Conservation (phyloP, 345 rosid species). For the Syzygium aromaticum region DNA sequence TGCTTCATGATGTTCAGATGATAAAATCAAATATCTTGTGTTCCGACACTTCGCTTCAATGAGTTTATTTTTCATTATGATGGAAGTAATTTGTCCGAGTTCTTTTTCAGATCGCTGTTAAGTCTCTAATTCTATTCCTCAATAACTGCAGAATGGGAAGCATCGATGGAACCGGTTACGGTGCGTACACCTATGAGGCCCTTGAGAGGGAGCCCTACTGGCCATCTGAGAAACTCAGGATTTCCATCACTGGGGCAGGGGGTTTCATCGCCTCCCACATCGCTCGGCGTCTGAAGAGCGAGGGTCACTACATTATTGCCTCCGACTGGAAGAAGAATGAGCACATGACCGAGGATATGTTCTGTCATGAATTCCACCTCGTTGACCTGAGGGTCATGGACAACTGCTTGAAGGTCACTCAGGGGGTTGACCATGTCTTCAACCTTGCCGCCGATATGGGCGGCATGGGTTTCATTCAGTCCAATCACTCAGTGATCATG, state of each 20-base stretch:
- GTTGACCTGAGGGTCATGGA: constrained; percentile 97
- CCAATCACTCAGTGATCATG: constrained; percentile 97
- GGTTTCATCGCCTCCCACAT: constrained; percentile 98
- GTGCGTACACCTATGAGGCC: constrained; percentile 70
- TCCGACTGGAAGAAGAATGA: constrained; percentile 99
- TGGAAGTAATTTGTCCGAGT: background rate
- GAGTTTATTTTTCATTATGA: background rate
- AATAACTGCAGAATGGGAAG: constrained; percentile 60
- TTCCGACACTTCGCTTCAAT: background rate
- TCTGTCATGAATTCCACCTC: constrained; percentile 93
- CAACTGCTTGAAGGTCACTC: constrained; percentile 79
- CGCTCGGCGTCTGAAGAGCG: constrained; percentile 90
- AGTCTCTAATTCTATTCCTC: background rate
- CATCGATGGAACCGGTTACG: constrained; percentile 46
- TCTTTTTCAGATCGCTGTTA: background rate
- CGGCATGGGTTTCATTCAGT: constrained; percentile 98
- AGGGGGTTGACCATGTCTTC: constrained; percentile 77
- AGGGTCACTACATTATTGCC: constrained; percentile 94
- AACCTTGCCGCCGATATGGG: constrained; percentile 99
- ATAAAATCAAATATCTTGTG: background rate
- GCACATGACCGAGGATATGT: constrained; percentile 98
- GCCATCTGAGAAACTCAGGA: constrained; percentile 78
- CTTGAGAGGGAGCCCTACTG: constrained; percentile 90
- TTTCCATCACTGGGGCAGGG: constrained; percentile 89
- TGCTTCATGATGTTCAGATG: background rate